phyloP scores from a whole-genome alignment of 2,329 filamentous ascomycete species.

The Coniochaeta sp. region DNA sequence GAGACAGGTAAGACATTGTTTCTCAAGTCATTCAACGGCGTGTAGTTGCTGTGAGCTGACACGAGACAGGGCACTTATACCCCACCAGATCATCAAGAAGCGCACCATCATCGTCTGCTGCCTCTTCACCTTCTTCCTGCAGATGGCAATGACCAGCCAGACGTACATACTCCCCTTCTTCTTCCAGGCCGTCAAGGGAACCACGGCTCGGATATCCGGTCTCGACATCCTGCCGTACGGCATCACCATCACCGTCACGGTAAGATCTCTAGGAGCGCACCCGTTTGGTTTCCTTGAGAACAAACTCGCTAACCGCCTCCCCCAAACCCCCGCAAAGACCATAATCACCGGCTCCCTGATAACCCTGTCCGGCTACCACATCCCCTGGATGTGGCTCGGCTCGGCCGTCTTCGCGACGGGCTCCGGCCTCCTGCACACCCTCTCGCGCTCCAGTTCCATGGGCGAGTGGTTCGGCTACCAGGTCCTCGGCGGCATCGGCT shows the following conservation, averaged over 20 bases:
- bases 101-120: background rate
- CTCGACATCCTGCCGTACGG: constrained; percentile 19
- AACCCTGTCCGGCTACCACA: constrained; percentile 12
- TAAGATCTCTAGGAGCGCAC: background rate
- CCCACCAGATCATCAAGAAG: background rate
- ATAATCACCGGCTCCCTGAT: constrained; percentile 18
- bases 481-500: constrained; percentile 9
- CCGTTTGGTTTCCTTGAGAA: background rate
- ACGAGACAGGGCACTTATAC: background rate
- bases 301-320: background rate
- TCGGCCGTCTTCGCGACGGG: constrained; percentile 8
- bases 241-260: constrained; percentile 9
- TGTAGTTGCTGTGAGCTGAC: background rate
- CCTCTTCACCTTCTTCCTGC: background rate
- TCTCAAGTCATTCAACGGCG: background rate
- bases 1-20: constrained; percentile 21
- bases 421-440: constrained; percentile 9
- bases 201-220: constrained; percentile 14
- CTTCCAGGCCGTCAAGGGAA: constrained; percentile 15
- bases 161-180: background rate
- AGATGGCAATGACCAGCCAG: background rate
- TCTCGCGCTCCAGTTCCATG: constrained; percentile 4
- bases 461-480: constrained; percentile 13
- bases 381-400: constrained; percentile 9
- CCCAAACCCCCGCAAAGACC: background rate